Percentiles rank a stretch among this genome's conserved stretches.
Evolutionary conservation across 1,139 yeast species (phyloP).

Genomic region (Saccharomyces hybrid): DNA sequence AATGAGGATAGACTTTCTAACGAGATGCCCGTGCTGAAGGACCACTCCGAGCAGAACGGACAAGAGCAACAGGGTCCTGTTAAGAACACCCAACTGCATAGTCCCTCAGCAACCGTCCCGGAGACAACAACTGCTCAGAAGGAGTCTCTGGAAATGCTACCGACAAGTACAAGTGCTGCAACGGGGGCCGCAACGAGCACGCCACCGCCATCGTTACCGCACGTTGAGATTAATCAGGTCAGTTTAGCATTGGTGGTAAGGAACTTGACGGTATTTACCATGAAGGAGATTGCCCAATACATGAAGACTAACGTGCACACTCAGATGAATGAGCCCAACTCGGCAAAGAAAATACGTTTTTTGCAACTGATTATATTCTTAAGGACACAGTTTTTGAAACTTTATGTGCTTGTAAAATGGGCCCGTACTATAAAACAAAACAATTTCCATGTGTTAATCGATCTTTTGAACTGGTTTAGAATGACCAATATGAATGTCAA

Average conservation of each 20-base stretch:
- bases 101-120: conserved; percentile 2
- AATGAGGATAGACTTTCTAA: conserved; percentile 2
- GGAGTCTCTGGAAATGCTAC: not conserved
- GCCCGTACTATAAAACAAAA: conserved; percentile 50
- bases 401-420: conserved; percentile 86
- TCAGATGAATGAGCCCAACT: conserved; percentile 37
- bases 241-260: conserved; percentile 27
- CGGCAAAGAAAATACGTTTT: conserved; percentile 56
- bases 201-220: conserved; percentile 26
- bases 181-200: not conserved
- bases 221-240: conserved; percentile 31
- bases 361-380: conserved; percentile 59
- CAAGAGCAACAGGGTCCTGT: not conserved
- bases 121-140: not conserved
- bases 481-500: conserved; percentile 65
- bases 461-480: conserved; percentile 78
- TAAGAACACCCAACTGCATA: conserved; percentile 2
- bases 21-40: not conserved
- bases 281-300: conserved; percentile 30
- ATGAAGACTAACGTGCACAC: conserved; percentile 28
- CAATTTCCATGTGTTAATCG: conserved; percentile 68
- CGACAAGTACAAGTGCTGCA: not conserved
- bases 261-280: conserved; percentile 29
- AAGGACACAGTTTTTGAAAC: conserved; percentile 73
- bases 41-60: not conserved